phyloP scores from a whole-genome alignment of 805 yeast species.

The Candida mattraensis region DNA sequence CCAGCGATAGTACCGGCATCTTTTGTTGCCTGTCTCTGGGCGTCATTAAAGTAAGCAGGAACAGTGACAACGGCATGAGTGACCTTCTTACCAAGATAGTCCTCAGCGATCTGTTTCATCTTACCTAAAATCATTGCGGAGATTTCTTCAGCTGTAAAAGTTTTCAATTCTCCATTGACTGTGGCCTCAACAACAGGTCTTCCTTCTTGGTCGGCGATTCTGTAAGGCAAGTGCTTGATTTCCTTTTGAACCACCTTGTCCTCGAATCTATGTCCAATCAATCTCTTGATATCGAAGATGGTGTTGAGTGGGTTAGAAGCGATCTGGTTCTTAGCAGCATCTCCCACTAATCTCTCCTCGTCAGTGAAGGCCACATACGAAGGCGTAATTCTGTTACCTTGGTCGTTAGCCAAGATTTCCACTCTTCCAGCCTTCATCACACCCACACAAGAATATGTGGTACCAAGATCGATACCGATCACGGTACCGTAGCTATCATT shows the following conservation, averaged over 20 bases:
- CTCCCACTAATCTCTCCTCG: slow-evolving; percentile 93
- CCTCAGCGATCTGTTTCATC: slow-evolving; percentile 93
- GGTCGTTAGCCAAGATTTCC: slow-evolving; percentile 94
- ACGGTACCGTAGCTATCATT: slow-evolving; percentile 44
- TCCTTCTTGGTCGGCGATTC: slow-evolving; percentile 71
- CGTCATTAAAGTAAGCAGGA: slow-evolving; percentile 92
- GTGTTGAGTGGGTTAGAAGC: slow-evolving; percentile 95
- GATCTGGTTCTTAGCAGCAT: slow-evolving; percentile 98
- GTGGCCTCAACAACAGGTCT: slow-evolving; percentile 89
- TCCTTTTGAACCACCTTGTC: slow-evolving; percentile 81
- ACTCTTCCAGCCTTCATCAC: slow-evolving; percentile 58
- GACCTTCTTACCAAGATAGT: slow-evolving; percentile 78
- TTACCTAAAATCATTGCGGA: slow-evolving; percentile 89
- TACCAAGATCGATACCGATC: slow-evolving; percentile 94
- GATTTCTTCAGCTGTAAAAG: slow-evolving; percentile 91
- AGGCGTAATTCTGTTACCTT: slow-evolving; percentile 98
- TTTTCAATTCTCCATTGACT: slow-evolving; percentile 82
- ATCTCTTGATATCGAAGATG: slow-evolving; percentile 93
- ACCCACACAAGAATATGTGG: slow-evolving; percentile 98
- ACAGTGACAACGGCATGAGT: slow-evolving; percentile 91
- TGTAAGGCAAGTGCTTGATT: slow-evolving; percentile 87
- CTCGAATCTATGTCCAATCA: slow-evolving; percentile 79
- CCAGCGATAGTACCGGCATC: slow-evolving; percentile 94
- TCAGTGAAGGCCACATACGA: slow-evolving; percentile 96
- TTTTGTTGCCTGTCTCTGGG: slow-evolving; percentile 92